phyloP scores from a whole-genome alignment of 352 stramenopile genomes.

The Pythium aquatile region DNA sequence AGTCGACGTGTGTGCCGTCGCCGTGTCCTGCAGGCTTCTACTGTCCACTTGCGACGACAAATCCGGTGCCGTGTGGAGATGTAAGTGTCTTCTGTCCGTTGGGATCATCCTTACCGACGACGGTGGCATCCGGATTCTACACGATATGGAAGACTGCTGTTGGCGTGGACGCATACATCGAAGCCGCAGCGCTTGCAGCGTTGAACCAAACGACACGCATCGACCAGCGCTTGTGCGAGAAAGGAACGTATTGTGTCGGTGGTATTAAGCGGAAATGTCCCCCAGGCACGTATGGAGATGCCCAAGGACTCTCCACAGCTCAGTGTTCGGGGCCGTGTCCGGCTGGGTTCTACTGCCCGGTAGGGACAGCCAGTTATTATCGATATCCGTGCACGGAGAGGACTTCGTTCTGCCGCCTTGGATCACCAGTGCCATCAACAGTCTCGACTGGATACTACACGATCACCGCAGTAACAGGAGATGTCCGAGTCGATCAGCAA shows the following conservation, averaged over 20 bases:
- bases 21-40: conserved; percentile 55
- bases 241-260: conserved; percentile 49
- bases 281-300: conserved; percentile 44
- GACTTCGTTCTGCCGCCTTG: conserved; percentile 45
- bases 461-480: conserved; percentile 23
- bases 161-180: conserved; percentile 42
- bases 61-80: conserved; percentile 37
- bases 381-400: conserved; percentile 36
- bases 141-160: conserved; percentile 41
- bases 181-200: conserved; percentile 31
- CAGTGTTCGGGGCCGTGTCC: conserved; percentile 58
- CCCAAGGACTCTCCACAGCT: conserved; percentile 35
- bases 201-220: conserved; percentile 44
- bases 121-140: conserved; percentile 47
- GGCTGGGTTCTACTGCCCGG: conserved; percentile 60
- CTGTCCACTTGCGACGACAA: conserved; percentile 42
- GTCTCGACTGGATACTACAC: conserved; percentile 55
- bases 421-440: conserved; percentile 35
- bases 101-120: conserved; percentile 42
- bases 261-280: conserved; percentile 58
- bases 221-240: conserved; percentile 47
- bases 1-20: conserved; percentile 39
- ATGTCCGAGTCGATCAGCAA: conserved; percentile 44
- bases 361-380: conserved; percentile 41
- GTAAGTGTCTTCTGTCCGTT: conserved; percentile 43